Evolutionary conservation across 805 yeast species (phyloP), one percentile per base, ranked within the genome.

Genomic region (Yarrowia bubula): DNA sequence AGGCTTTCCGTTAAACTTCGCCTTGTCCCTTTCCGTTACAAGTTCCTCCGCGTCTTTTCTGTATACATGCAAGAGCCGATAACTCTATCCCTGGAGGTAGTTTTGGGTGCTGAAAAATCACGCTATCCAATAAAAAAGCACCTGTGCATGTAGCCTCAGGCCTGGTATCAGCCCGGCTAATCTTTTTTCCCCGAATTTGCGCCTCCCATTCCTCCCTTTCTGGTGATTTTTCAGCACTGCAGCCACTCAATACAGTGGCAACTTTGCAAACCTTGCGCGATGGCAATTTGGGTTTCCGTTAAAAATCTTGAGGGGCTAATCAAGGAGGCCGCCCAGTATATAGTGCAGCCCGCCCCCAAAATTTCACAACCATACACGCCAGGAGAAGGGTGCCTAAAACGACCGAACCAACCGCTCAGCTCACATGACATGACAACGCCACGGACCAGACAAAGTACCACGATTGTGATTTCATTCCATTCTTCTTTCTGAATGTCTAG

Each of bases 31-130:
- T 47, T 32, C 53, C 17, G 53, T 31, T 35, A 31, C 14, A 46
- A 46, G 22, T 46, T 46, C 51, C 51, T 46, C n/a, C 51, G 51
- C 51, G 38, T 47, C 53, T 33, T 15, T 32, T 32, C 53, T 32
- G 53, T 47, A 47, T 10, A 10, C 28, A 10, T 47, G 53, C 53
- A 47, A 32, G 8, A 11, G 39, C 28, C 15, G 39, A 47, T 47
- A 47, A 47, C 53, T 47, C n/a, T 47, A 47, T 32, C 6, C 4
- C 8, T 2, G 18, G 11, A 32, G n/a, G 32, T 32, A 32, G 14
- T n/a, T 47, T 47, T 13, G 5, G 3, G 35, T 28, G 11, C 11
- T 33, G 53, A 13, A 22, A 47, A 32, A 9, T 22, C 28, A 5
- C 5, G 28, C 28, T 22, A 22, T 22, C 28, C 28, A 22, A 22